Evolutionary conservation across 1,284 basidiomycete genomes (phyloP).

Genomic region (Boletus semigastroideus): DNA sequence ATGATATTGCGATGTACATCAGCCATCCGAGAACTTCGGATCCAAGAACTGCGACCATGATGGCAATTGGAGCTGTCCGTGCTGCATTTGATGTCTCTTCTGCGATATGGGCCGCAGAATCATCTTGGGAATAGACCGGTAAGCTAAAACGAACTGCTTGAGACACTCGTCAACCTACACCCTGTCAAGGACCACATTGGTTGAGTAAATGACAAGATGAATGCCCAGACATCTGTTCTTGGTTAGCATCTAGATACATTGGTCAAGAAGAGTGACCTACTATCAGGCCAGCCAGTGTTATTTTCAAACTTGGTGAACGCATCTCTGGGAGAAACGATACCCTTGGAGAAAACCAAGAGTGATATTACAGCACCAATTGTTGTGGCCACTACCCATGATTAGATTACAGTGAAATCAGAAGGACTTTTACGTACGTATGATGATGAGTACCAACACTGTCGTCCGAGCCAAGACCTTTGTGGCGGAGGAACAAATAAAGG

Average conservation of each 20-base stretch:
- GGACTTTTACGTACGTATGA: too few relatives aligned
- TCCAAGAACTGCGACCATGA: slow-evolving; percentile 57
- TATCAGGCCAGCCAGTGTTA: slow-evolving; percentile 52
- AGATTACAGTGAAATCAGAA: too few relatives aligned
- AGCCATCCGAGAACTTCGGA: slow-evolving; percentile 64
- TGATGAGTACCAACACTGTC: too few relatives aligned
- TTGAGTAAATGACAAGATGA: slow-evolving; percentile 10
- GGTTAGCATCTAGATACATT: neutral
- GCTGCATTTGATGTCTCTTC: slow-evolving; percentile 69
- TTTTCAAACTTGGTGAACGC: slow-evolving; percentile 70
- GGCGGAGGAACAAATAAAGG: slow-evolving; percentile 52
- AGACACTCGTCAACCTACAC: slow-evolving; percentile 4
- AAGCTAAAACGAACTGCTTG: too few relatives aligned
- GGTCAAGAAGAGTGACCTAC: slow-evolving; percentile 32
- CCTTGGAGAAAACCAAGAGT: slow-evolving; percentile 51
- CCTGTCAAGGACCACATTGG: slow-evolving; percentile 26
- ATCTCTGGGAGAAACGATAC: slow-evolving; percentile 55
- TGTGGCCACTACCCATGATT: slow-evolving; percentile 26
- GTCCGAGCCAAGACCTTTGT: too few relatives aligned
- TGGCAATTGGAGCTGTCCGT: slow-evolving; percentile 69
- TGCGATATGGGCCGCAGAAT: slow-evolving; percentile 66
- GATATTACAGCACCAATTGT: slow-evolving; percentile 55
- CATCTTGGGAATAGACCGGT: too few relatives aligned
- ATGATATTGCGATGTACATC: slow-evolving; percentile 62
- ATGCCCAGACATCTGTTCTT: slow-evolving; percentile 36